Conservation (phyloP, 1,284 basidiomycete genomes). For the Xerocomus minutiporus region DNA sequence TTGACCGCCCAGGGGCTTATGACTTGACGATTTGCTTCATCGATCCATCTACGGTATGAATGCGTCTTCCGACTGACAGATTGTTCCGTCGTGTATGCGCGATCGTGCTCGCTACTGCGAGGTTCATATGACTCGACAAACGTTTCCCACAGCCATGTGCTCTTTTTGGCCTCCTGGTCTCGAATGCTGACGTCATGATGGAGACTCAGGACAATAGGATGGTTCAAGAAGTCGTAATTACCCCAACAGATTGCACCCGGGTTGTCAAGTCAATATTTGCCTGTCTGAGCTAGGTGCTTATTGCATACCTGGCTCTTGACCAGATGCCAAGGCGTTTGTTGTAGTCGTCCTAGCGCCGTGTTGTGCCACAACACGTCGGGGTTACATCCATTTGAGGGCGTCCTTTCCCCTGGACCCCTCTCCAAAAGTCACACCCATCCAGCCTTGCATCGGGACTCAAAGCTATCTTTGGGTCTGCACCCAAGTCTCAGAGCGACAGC, state of each 20-base stretch:
- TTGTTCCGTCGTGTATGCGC: neutral
- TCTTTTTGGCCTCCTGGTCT: neutral
- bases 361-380: no score
- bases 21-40: neutral
- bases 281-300: no score
- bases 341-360: no score
- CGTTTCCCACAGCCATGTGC: neutral
- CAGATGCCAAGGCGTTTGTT: no score
- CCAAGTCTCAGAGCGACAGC: conserved; percentile 13
- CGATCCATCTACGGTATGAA: no score
- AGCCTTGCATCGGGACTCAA: conserved; percentile 16
- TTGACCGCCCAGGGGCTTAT: neutral
- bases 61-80: neutral
- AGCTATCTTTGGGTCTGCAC: conserved; percentile 16
- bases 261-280: no score
- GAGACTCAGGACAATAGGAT: neutral
- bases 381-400: conserved; percentile 57
- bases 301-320: no score
- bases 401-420: conserved; percentile 87
- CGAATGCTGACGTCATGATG: neutral
- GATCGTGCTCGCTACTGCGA: neutral
- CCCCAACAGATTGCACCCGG: neutral
- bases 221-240: neutral
- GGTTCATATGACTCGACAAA: neutral
- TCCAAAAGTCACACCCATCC: conserved; percentile 86